Evolutionary conservation across 768 basidiomycete genomes (phyloP).

Genomic region (Fomitopsis serialis): DNA sequence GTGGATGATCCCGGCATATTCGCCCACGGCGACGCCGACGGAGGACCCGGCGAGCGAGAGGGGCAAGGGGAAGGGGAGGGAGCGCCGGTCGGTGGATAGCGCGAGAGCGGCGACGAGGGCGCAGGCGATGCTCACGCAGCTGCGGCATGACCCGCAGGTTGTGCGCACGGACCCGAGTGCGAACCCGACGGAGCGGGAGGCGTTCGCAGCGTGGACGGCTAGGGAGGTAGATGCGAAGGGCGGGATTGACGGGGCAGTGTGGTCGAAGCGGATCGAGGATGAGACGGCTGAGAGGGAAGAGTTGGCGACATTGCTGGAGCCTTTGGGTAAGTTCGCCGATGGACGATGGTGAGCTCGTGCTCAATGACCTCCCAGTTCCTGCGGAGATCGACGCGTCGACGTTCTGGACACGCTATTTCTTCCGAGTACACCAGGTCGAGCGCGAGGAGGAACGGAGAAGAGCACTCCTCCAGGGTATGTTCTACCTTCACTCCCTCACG

Average conservation of each 20-base stretch:
- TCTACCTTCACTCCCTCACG: neutral
- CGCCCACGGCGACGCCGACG: constrained; percentile 19
- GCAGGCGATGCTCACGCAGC: constrained; percentile 65
- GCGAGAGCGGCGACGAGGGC: constrained; percentile 67
- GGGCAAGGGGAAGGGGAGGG: constrained; percentile 34
- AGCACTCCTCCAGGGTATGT: constrained; percentile 64
- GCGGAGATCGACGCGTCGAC: constrained; percentile 51
- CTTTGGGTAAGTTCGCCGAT: constrained; percentile 45
- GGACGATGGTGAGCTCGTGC: neutral
- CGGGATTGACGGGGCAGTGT: constrained; percentile 49
- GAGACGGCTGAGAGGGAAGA: constrained; percentile 50
- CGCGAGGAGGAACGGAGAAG: constrained; percentile 76
- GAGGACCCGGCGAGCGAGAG: constrained; percentile 24
- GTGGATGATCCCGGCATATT: constrained; percentile 63
- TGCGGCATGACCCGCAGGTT: constrained; percentile 72
- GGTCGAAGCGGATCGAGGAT: constrained; percentile 45
- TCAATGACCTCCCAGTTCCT: constrained; percentile 50
- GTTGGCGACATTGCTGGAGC: constrained; percentile 41
- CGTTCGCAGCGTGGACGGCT: constrained; percentile 54
- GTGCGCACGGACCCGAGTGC: constrained; percentile 70
- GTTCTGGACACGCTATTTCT: constrained; percentile 91
- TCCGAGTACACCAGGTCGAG: constrained; percentile 77
- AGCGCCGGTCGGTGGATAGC: constrained; percentile 31
- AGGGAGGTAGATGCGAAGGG: constrained; percentile 46
- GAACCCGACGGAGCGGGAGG: constrained; percentile 48